These are phyloP conservation scores for Hypoxylon sp. DNA, from an alignment of 2,329 filamentous ascomycete species.

Conservation along the genomic window DNA sequence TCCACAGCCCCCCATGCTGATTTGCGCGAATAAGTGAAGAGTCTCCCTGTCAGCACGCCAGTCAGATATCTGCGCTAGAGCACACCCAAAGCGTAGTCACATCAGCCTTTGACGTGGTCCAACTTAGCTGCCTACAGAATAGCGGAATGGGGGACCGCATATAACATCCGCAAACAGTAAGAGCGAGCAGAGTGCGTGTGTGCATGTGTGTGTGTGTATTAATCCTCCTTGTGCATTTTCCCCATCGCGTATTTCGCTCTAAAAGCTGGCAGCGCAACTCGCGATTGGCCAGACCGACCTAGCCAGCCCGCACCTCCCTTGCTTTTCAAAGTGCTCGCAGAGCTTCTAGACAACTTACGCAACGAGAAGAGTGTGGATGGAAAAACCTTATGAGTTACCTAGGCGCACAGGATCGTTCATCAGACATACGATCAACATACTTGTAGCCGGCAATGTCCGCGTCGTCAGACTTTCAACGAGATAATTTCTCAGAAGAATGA, in stretches of 20 bases:
- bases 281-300: conserved; percentile 25
- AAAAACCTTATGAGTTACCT: conserved; percentile 5
- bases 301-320: conserved; percentile 32
- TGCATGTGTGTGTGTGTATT: background rate
- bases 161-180: conserved; percentile 47
- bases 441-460: conserved; percentile 23
- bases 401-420: conserved; percentile 7
- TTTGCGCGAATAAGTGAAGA: conserved; percentile 39
- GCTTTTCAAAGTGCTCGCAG: conserved; percentile 26
- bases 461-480: background rate
- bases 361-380: conserved; percentile 10
- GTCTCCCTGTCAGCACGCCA: conserved; percentile 31
- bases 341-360: conserved; percentile 24
- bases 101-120: conserved; percentile 42
- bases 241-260: conserved; percentile 21
- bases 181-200: conserved; percentile 13
- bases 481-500: background rate
- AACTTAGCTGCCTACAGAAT: conserved; percentile 37
- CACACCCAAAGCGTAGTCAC: conserved; percentile 37
- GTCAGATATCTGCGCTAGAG: conserved; percentile 41
- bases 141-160: conserved; percentile 39
- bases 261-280: conserved; percentile 21
- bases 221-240: conserved; percentile 5
- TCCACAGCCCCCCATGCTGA: conserved; percentile 12
- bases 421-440: conserved; percentile 6